Evolutionary conservation across 768 basidiomycete genomes (phyloP).

Genomic region (Hemileccinum impolitum): DNA sequence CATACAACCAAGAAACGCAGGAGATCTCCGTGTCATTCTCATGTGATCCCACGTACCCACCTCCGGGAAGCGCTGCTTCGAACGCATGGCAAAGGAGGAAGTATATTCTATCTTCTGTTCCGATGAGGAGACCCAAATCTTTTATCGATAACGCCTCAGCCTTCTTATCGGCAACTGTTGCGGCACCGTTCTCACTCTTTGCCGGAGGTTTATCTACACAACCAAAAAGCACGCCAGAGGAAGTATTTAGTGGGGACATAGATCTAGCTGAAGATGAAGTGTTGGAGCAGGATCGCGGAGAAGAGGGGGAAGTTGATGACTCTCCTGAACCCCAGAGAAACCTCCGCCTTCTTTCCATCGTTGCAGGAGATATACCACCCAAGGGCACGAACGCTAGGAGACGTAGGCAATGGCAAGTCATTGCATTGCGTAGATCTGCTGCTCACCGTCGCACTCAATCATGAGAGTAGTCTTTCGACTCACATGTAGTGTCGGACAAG

Average conservation of each 20-base stretch:
- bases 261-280: conserved; percentile 78
- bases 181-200: conserved; percentile 54
- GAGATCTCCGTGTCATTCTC: conserved; percentile 61
- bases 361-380: conserved; percentile 36
- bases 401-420: conserved; percentile 47
- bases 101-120: conserved; percentile 65
- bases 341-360: conserved; percentile 52
- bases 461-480: neutral
- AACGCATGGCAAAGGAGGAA: conserved; percentile 55
- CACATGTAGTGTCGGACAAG: no score
- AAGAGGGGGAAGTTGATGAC: conserved; percentile 79
- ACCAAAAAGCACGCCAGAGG: conserved; percentile 54
- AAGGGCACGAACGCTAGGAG: conserved; percentile 36
- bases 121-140: conserved; percentile 62
- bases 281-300: conserved; percentile 71
- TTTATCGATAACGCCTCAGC: conserved; percentile 70
- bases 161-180: conserved; percentile 60
- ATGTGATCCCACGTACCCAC: conserved; percentile 62
- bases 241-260: conserved; percentile 63
- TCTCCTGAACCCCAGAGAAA: conserved; percentile 53
- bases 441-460: conserved; percentile 23
- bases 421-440: conserved; percentile 37
- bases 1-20: conserved; percentile 49
- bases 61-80: conserved; percentile 30
- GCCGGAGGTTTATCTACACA: conserved; percentile 33